phyloP scores from a whole-genome alignment of 805 yeast species.

The Gaillardinia entomophila region DNA sequence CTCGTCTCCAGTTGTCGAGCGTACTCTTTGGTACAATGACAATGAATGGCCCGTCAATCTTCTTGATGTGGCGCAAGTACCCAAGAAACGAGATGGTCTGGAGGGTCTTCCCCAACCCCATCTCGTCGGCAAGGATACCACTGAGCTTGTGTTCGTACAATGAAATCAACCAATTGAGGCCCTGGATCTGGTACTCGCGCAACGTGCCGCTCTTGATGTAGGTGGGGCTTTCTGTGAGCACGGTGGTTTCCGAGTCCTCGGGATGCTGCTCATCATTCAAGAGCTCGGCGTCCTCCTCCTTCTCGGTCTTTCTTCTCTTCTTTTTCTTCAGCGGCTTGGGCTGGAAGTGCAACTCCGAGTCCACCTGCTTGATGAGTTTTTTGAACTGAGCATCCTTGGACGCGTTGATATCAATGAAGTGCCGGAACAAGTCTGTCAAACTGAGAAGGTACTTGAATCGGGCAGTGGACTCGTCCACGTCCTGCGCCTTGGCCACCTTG shows the following conservation, averaged over 20 bases:
- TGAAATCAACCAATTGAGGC: conserved; percentile 72
- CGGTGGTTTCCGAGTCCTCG: conserved; percentile 29
- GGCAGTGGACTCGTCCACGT: conserved; percentile 61
- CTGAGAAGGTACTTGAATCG: conserved; percentile 78
- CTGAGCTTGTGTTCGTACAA: conserved; percentile 62
- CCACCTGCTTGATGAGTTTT: conserved; percentile 52
- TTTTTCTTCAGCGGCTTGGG: conserved; percentile 15
- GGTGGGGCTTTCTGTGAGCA: conserved; percentile 46
- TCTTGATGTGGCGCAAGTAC: conserved; percentile 56
- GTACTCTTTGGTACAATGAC: conserved; percentile 79
- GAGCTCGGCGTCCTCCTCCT: conserved; percentile 74
- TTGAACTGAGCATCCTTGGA: conserved; percentile 71
- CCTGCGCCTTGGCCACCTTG: conserved; percentile 46
- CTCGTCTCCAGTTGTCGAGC: conserved; percentile 75
- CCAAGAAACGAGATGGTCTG: conserved; percentile 77
- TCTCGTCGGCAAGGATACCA: conserved; percentile 80
- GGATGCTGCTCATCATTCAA: conserved; percentile 50
- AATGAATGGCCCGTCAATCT: conserved; percentile 65
- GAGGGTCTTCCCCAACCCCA: conserved; percentile 80
- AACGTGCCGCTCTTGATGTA: conserved; percentile 52
- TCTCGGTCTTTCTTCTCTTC: conserved; percentile 60
- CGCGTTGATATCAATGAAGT: conserved; percentile 78
- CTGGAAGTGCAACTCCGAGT: conserved; percentile 40
- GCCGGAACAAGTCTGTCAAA: conserved; percentile 80
- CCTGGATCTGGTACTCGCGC: conserved; percentile 75